These are phyloP conservation scores for Colletotrichum simmondsii DNA, from an alignment of 2,329 filamentous ascomycete genomes.

Conservation along the genomic window DNA sequence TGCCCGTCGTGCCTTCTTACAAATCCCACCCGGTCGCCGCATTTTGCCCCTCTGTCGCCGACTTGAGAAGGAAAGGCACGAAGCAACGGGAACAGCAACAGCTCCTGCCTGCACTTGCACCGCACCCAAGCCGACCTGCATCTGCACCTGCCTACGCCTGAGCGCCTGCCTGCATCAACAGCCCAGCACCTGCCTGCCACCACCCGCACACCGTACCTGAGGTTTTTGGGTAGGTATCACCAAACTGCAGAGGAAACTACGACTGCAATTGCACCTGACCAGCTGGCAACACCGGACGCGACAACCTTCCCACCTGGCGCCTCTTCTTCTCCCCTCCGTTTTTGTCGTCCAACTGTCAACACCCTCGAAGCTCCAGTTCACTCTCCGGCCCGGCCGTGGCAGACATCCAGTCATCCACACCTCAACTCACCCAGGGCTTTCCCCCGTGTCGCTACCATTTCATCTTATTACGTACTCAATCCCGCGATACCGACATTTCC, in stretches of 20 bases:
- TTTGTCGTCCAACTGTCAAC: not conserved
- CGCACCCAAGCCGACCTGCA: not conserved
- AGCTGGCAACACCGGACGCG: conserved; percentile 13
- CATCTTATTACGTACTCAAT: conserved; percentile 24
- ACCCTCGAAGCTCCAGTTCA: no score
- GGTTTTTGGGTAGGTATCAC: not conserved
- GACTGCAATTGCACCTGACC: not conserved
- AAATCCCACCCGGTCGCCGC: conserved; percentile 28
- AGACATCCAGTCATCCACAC: not conserved
- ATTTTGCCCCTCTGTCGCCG: conserved; percentile 27
- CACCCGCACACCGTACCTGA: not conserved
- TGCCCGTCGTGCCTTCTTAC: conserved; percentile 25
- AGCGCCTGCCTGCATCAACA: not conserved
- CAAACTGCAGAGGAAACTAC: not conserved
- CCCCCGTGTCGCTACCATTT: not conserved
- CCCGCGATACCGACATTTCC: not conserved
- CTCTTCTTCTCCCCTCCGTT: not conserved
- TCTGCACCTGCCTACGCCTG: not conserved
- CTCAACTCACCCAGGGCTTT: not conserved
- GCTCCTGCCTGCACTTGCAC: not conserved
- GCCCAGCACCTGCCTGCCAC: not conserved
- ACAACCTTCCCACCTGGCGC: not conserved
- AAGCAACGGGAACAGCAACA: not conserved
- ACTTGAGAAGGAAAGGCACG: not conserved
- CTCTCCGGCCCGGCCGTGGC: not conserved